A percentile compares a stretch with the other conserved stretches of the same genome.
phyloP scores from a whole-genome alignment of 306 rosid species.

The Mimosa bimucronata region DNA sequence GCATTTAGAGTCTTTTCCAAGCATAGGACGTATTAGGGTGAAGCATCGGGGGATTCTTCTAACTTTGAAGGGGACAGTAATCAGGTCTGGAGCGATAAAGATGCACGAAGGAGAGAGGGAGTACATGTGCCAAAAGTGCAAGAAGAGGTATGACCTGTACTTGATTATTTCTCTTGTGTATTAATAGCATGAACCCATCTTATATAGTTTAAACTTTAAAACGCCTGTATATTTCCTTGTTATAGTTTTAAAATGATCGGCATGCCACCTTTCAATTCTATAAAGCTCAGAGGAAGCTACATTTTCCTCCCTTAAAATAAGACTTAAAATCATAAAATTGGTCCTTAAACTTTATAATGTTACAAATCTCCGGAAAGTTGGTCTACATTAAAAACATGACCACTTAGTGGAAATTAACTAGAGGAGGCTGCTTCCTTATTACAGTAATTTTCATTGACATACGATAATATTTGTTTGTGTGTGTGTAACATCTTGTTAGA shows the following conservation, averaged over 20 bases:
- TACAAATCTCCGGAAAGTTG: neutral
- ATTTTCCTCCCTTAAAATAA: neutral
- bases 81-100: slow-evolving; percentile 82
- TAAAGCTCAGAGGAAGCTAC: neutral
- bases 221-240: neutral
- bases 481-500: neutral
- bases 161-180: neutral
- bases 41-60: slow-evolving; percentile 88
- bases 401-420: neutral
- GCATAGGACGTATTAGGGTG: slow-evolving; percentile 86
- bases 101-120: slow-evolving; percentile 98
- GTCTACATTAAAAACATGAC: neutral
- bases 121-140: slow-evolving; percentile 82
- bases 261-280: neutral
- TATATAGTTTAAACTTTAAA: neutral
- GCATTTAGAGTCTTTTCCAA: slow-evolving; percentile 74
- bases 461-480: neutral
- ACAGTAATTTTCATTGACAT: neutral
- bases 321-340: neutral
- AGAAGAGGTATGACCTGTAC: slow-evolving; percentile 54
- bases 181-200: neutral
- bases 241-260: neutral
- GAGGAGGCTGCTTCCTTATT: neutral
- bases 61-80: slow-evolving; percentile 89
- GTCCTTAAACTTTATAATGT: neutral